Evolutionary conservation across 2,329 filamentous ascomycete genomes (phyloP).

Genomic region (Exophiala aquamarina): DNA sequence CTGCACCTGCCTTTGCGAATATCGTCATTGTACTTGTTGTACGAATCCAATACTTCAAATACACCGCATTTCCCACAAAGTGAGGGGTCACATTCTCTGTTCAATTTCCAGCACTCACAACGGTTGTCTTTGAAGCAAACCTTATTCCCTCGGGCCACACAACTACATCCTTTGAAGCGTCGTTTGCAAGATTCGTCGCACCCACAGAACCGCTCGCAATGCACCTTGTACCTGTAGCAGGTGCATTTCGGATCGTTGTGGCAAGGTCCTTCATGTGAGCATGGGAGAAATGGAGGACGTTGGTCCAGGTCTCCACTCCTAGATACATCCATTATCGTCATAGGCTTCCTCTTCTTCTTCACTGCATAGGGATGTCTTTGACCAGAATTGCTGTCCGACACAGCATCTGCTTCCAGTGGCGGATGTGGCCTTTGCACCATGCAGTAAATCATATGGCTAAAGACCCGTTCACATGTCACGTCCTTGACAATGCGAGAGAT

Average conservation of each 20-base stretch:
- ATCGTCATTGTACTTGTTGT: conserved; percentile 61
- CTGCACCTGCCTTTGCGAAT: conserved; percentile 63
- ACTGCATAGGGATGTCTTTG: neutral
- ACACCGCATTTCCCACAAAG: conserved; percentile 72
- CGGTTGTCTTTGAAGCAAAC: conserved; percentile 26
- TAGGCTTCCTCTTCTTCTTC: conserved; percentile 14
- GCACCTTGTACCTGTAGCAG: conserved; percentile 25
- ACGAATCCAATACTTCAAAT: conserved; percentile 65
- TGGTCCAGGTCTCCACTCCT: conserved; percentile 20
- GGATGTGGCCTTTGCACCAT: conserved; percentile 13
- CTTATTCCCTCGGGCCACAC: conserved; percentile 19
- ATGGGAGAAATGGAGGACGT: conserved; percentile 27
- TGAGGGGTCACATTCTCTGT: conserved; percentile 78
- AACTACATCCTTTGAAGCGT: conserved; percentile 29
- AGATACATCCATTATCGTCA: conserved; percentile 17
- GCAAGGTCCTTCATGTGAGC: conserved; percentile 28
- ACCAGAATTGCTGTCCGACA: conserved; percentile 11
- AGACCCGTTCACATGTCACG: conserved; percentile 21
- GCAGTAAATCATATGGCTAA: conserved; percentile 19
- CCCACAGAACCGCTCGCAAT: conserved; percentile 29
- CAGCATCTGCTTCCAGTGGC: neutral
- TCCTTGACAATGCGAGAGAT: conserved; percentile 21
- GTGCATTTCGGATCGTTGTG: conserved; percentile 23
- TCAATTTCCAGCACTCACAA: conserved; percentile 71
- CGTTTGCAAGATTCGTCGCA: conserved; percentile 27